phyloP scores from a whole-genome alignment of 192 early-diverging fungal genomes.

The Coemansia sp. region DNA sequence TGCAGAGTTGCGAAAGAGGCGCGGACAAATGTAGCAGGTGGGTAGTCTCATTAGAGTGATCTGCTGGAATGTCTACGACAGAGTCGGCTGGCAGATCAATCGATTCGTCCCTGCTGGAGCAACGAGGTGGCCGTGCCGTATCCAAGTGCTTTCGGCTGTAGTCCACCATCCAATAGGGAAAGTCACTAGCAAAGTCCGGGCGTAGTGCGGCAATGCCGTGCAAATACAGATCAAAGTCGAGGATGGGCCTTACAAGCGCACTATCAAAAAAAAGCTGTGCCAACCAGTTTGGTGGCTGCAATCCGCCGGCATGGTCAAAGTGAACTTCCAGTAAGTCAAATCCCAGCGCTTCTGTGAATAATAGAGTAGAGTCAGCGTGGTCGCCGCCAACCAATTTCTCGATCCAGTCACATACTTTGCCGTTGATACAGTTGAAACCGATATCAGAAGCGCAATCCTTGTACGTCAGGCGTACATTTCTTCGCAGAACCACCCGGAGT shows the following conservation, averaged over 20 bases:
- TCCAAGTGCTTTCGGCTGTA: conserved; percentile 18
- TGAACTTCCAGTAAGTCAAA: conserved; percentile 22
- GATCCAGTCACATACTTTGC: background rate
- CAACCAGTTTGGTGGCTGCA: conserved; percentile 35
- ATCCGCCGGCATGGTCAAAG: background rate
- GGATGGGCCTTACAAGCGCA: conserved; percentile 31
- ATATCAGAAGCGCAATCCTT: background rate
- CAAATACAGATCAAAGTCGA: conserved; percentile 49
- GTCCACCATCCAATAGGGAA: conserved; percentile 52
- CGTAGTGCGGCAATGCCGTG: conserved; percentile 31
- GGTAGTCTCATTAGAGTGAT: conserved; percentile 9
- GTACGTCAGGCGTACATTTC: conserved; percentile 13
- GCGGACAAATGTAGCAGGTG: conserved; percentile 9
- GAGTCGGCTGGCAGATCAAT: background rate
- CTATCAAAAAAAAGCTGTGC: conserved; percentile 43
- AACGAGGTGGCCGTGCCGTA: background rate
- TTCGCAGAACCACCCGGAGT: conserved; percentile 28
- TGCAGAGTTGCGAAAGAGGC: background rate
- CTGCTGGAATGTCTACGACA: conserved; percentile 11
- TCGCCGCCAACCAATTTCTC: background rate
- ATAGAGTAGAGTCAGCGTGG: background rate
- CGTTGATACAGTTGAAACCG: background rate
- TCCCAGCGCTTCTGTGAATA: background rate
- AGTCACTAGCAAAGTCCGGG: background rate
- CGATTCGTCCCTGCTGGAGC: background rate